phyloP scores from a whole-genome alignment of 176 grass and related monocot genomes.

The Urochloa ruziziensis region DNA sequence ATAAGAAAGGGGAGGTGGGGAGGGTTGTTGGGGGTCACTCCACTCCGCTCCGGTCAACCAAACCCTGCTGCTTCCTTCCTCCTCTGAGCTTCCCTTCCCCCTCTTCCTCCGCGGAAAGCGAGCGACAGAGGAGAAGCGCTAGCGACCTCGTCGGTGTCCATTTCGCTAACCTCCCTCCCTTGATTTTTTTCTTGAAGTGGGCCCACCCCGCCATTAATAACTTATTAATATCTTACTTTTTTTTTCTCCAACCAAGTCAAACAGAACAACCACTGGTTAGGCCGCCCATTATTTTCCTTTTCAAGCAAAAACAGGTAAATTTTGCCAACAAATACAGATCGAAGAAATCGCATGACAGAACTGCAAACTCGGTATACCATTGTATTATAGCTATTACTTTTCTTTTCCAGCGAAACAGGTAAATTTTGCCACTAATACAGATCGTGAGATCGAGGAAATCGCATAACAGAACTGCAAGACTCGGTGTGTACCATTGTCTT shows the following conservation, averaged over 20 bases:
- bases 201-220: not conserved
- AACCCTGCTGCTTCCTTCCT: not conserved
- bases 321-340: not conserved
- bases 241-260: not conserved
- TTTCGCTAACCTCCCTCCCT: not conserved
- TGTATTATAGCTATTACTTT: not conserved
- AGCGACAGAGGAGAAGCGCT: not conserved
- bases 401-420: no score
- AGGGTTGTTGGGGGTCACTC: constrained; percentile 32
- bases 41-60: constrained; percentile 21
- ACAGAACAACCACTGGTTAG: not conserved
- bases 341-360: not conserved
- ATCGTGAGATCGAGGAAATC: no score
- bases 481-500: no score
- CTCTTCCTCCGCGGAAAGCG: not conserved
- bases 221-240: not conserved
- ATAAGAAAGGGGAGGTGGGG: not conserved
- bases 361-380: not conserved
- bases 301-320: not conserved
- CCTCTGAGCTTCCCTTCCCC: constrained; percentile 5
- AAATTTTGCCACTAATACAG: no score
- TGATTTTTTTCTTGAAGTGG: not conserved
- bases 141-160: not conserved
- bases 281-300: not conserved
- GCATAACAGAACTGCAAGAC: no score